These are phyloP conservation scores for Aspergillus sp. DNA, from an alignment of 2,329 filamentous ascomycete species.

Conservation along the genomic window DNA sequence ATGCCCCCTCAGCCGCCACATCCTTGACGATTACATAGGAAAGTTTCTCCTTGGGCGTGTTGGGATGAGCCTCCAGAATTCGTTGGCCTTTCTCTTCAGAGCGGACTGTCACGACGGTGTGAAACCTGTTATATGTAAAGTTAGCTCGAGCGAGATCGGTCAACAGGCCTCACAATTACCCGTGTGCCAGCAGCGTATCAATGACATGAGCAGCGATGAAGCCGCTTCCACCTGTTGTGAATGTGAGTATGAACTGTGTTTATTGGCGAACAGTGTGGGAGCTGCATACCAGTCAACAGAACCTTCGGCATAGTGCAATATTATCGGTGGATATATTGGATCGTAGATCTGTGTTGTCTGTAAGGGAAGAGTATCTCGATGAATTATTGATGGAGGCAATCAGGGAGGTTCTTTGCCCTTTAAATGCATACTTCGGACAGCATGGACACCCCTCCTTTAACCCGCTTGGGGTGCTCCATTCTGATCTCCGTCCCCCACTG, in stretches of 20 bases:
- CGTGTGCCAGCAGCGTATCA: slow-evolving; percentile 55
- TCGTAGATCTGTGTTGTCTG: neutral
- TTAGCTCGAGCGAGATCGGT: slow-evolving; percentile 4
- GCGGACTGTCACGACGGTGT: slow-evolving; percentile 62
- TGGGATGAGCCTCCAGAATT: slow-evolving; percentile 55
- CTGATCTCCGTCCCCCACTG: slow-evolving; percentile 5
- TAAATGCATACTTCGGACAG: neutral
- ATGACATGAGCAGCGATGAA: slow-evolving; percentile 67
- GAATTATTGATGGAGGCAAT: neutral
- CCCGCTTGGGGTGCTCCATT: slow-evolving; percentile 3
- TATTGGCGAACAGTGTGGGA: neutral
- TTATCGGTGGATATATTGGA: neutral
- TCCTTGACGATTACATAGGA: slow-evolving; percentile 69
- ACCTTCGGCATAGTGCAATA: slow-evolving; percentile 37
- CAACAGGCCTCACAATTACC: slow-evolving; percentile 26
- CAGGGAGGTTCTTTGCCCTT: neutral
- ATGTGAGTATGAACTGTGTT: slow-evolving; percentile 9
- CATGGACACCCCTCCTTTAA: slow-evolving; percentile 3
- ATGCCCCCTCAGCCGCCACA: slow-evolving; percentile 67
- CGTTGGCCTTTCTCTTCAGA: slow-evolving; percentile 60
- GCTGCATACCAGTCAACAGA: slow-evolving; percentile 33
- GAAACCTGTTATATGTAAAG: slow-evolving; percentile 44
- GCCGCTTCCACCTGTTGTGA: slow-evolving; percentile 54
- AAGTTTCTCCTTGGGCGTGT: slow-evolving; percentile 54
- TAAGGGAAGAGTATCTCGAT: neutral